These are phyloP conservation scores for Neophaeococcomyces aloes DNA, from an alignment of 2,329 filamentous ascomycete genomes.

Conservation along the genomic window DNA sequence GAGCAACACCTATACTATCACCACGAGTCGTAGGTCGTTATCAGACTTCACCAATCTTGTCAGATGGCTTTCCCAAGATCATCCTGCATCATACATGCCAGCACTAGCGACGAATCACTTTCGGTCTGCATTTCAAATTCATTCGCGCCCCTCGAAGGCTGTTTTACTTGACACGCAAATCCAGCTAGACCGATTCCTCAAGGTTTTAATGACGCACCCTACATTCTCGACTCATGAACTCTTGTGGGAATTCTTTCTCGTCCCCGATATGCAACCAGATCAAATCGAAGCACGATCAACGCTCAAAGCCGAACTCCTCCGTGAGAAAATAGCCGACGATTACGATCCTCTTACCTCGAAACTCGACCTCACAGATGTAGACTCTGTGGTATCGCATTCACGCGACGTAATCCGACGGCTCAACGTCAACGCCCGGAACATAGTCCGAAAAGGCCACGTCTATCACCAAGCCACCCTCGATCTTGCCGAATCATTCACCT, in stretches of 20 bases:
- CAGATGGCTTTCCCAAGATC: constrained; percentile 72
- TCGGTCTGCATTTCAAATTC: constrained; percentile 83
- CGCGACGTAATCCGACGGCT: constrained; percentile 79
- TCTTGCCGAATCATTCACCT: constrained; percentile 32
- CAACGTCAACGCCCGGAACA: constrained; percentile 69
- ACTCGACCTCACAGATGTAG: constrained; percentile 65
- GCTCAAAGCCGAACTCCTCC: constrained; percentile 71
- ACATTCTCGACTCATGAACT: constrained; percentile 95
- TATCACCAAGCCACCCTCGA: constrained; percentile 53
- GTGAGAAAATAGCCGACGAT: constrained; percentile 80
- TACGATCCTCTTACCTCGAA: constrained; percentile 58
- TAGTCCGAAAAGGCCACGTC: constrained; percentile 68
- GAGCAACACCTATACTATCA: constrained; percentile 74
- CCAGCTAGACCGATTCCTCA: constrained; percentile 76
- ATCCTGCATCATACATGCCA: constrained; percentile 92
- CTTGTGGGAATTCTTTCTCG: constrained; percentile 97
- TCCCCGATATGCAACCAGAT: constrained; percentile 81
- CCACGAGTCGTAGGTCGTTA: constrained; percentile 79
- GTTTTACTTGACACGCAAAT: constrained; percentile 80
- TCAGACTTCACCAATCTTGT: constrained; percentile 85
- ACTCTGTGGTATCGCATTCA: constrained; percentile 84
- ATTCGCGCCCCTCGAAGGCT: constrained; percentile 78
- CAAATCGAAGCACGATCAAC: constrained; percentile 83
- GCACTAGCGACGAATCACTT: constrained; percentile 54
- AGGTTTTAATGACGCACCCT: constrained; percentile 73